phyloP scores from a whole-genome alignment of 1,284 basidiomycete species.

The Cryptococcus sp. region DNA sequence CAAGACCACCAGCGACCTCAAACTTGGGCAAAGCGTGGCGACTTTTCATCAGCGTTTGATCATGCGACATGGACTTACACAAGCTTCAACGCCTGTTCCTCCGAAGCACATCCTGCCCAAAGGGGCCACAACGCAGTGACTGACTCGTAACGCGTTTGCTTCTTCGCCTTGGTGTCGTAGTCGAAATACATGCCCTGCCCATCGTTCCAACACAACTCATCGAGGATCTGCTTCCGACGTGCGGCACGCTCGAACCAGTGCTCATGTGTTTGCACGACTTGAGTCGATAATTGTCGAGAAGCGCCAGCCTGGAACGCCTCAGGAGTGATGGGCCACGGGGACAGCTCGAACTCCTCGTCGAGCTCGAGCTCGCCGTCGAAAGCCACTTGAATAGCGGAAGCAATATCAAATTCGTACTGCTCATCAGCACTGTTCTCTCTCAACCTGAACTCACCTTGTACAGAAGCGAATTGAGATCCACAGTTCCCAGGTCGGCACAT shows the following conservation, averaged over 20 bases:
- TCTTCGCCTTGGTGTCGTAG: slow-evolving; percentile 87
- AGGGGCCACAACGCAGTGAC: slow-evolving; percentile 95
- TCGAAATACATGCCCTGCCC: slow-evolving; percentile 93
- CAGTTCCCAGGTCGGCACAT: slow-evolving; percentile 91
- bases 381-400: slow-evolving; percentile 88
- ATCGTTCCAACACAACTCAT: slow-evolving; percentile 97
- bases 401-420: slow-evolving; percentile 85
- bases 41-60: slow-evolving; percentile 53
- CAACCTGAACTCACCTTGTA: slow-evolving; percentile 60
- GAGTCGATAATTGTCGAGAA: slow-evolving; percentile 64
- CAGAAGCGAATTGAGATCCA: slow-evolving; percentile 83
- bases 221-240: slow-evolving; percentile 77
- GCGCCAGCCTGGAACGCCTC: slow-evolving; percentile 65
- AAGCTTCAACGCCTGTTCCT: slow-evolving; percentile 88
- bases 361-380: slow-evolving; percentile 89
- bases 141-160: slow-evolving; percentile 91
- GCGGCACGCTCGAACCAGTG: slow-evolving; percentile 91
- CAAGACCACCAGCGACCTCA: slow-evolving; percentile 92
- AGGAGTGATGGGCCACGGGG: slow-evolving; percentile 85
- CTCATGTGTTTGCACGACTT: slow-evolving; percentile 67
- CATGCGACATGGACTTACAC: slow-evolving; percentile 63
- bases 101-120: slow-evolving; percentile 95
- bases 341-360: slow-evolving; percentile 85
- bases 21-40: slow-evolving; percentile 88
- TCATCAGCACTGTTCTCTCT: slow-evolving; percentile 3